These are phyloP conservation scores for Phoenix dactylifera DNA, from an alignment of 176 grass and related monocot species.

Conservation along the genomic window DNA sequence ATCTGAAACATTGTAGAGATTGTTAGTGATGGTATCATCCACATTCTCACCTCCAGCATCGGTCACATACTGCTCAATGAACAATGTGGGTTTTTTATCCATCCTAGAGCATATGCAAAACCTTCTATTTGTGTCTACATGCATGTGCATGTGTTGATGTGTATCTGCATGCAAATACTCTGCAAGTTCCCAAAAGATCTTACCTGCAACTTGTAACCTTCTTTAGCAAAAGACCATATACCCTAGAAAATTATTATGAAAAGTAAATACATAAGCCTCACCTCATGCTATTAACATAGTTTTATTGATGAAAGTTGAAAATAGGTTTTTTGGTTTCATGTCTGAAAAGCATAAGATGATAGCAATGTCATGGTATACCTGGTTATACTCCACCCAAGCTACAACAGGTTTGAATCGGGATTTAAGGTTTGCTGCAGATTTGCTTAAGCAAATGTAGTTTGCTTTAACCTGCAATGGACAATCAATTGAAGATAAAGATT, in stretches of 20 bases:
- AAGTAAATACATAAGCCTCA: too few relatives aligned
- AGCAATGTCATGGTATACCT: constrained; percentile 31
- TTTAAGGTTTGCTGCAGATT: constrained; percentile 49
- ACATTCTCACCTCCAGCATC: constrained; percentile 88
- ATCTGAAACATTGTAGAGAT: constrained; percentile 75
- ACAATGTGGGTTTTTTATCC: background rate
- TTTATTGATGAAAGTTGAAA: too few relatives aligned
- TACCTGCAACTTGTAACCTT: constrained; percentile 69
- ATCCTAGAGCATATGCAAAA: too few relatives aligned
- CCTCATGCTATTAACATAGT: too few relatives aligned
- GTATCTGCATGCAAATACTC: background rate
- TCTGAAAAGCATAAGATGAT: too few relatives aligned
- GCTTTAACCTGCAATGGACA: constrained; percentile 49
- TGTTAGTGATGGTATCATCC: constrained; percentile 72
- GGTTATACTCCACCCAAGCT: constrained; percentile 71
- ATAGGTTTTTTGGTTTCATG: too few relatives aligned
- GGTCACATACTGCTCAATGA: constrained; percentile 54
- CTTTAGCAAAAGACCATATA: constrained; percentile 78
- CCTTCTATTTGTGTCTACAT: too few relatives aligned
- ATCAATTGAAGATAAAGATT: too few relatives aligned
- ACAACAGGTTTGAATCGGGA: constrained; percentile 75
- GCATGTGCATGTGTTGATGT: too few relatives aligned
- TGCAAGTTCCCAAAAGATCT: constrained; percentile 6
- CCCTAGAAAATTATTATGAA: constrained; percentile 32
- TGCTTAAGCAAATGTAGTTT: constrained; percentile 79